Percentiles rank a stretch among this genome's conserved stretches.
phyloP scores from a whole-genome alignment of 2,329 filamentous ascomycete species.

The Claviceps capensis region DNA sequence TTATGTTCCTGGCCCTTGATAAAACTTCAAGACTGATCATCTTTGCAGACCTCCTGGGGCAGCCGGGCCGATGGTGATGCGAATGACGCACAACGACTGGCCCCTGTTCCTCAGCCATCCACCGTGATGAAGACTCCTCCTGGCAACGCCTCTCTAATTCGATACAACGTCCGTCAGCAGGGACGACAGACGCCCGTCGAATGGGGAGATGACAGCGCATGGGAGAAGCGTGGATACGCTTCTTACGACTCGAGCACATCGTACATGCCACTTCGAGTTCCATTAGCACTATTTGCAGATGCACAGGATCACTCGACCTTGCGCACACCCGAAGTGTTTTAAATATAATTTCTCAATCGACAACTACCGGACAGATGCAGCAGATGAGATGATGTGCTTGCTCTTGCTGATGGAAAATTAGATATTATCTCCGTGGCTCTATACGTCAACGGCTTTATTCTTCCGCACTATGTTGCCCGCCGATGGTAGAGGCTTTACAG shows the following conservation, averaged over 20 bases:
- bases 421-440: not conserved
- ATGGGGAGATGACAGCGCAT: slow-evolving; percentile 10
- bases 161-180: slow-evolving; percentile 31
- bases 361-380: not conserved
- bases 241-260: slow-evolving; percentile 24
- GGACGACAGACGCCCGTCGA: slow-evolving; percentile 17
- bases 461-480: slow-evolving; percentile 1
- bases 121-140: slow-evolving; percentile 30
- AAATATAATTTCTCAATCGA: not conserved
- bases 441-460: not conserved
- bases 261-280: slow-evolving; percentile 16
- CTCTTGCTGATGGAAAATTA: not conserved
- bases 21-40: not conserved
- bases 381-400: not conserved
- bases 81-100: slow-evolving; percentile 62
- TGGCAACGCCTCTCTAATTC: slow-evolving; percentile 28
- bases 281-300: slow-evolving; percentile 1
- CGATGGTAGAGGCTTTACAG: slow-evolving; percentile 5
- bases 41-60: slow-evolving; percentile 75
- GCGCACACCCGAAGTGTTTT: not conserved
- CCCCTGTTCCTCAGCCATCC: slow-evolving; percentile 28
- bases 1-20: slow-evolving; percentile 3
- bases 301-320: not conserved
- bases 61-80: slow-evolving; percentile 84
- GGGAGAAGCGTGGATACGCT: slow-evolving; percentile 20